These are phyloP conservation scores for Neospora caninum DNA, from an alignment of 169 alveolate genomes.

Conservation along the genomic window DNA sequence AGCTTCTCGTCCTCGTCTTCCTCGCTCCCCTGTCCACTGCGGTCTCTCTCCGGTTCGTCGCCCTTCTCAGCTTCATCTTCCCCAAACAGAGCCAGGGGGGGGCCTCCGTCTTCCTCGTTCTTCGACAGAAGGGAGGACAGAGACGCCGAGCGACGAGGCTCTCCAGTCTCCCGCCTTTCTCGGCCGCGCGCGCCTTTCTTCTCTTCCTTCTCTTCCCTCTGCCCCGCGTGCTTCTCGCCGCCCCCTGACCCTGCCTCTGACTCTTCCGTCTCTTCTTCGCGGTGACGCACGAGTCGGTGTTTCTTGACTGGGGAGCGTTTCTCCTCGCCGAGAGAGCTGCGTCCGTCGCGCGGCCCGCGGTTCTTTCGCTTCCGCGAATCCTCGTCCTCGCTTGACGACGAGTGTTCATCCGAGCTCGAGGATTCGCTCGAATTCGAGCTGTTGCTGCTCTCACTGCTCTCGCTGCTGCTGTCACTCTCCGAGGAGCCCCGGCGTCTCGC, in stretches of 20 bases:
- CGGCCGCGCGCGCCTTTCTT: neutral
- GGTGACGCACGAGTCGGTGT: neutral
- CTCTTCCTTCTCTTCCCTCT: neutral
- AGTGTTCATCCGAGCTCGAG: neutral
- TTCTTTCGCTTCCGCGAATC: neutral
- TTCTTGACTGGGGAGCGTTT: neutral
- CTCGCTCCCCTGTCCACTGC: neutral
- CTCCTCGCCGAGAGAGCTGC: neutral
- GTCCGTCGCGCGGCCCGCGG: neutral
- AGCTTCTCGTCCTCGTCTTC: neutral
- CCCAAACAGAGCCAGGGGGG: neutral
- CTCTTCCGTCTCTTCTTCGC: neutral
- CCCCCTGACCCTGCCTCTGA: neutral
- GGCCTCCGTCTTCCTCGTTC: neutral
- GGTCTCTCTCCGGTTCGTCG: neutral
- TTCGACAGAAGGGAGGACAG: neutral
- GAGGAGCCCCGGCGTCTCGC: neutral
- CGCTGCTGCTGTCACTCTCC: neutral
- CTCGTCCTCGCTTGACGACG: neutral
- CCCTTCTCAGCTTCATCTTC: neutral
- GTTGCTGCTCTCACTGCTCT: neutral
- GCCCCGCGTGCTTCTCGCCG: neutral
- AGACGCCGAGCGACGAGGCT: neutral
- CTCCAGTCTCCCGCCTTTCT: neutral
- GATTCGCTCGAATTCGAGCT: conserved; percentile 1